Evolutionary conservation across 352 stramenopile species (phyloP).

Genomic region (Pythium brassicae): DNA sequence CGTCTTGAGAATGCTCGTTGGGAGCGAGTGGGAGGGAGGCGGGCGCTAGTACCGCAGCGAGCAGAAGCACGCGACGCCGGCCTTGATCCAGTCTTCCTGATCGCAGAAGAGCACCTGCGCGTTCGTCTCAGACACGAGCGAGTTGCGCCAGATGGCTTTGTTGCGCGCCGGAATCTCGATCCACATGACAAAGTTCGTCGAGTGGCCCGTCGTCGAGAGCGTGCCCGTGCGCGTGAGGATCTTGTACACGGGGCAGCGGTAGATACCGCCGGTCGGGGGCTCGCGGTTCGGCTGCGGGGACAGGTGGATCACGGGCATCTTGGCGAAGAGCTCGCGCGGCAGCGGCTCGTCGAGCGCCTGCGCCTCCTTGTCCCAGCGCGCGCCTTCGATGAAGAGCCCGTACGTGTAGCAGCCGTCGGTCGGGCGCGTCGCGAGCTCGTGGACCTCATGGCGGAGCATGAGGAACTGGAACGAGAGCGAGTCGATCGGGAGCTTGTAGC

Average conservation of each 20-base stretch:
- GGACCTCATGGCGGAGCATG: slow-evolving; percentile 55
- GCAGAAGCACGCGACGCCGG: slow-evolving; percentile 89
- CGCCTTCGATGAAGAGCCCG: slow-evolving; percentile 88
- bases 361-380: slow-evolving; percentile 66
- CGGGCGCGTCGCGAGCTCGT: slow-evolving; percentile 53
- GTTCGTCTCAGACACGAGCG: slow-evolving; percentile 89
- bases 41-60: slow-evolving; percentile 82
- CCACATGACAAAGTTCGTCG: slow-evolving; percentile 95
- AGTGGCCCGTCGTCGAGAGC: slow-evolving; percentile 89
- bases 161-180: slow-evolving; percentile 88
- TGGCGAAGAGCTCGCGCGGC: slow-evolving; percentile 87
- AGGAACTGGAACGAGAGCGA: slow-evolving; percentile 89
- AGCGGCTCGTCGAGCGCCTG: slow-evolving; percentile 71
- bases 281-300: slow-evolving; percentile 67
- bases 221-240: slow-evolving; percentile 86
- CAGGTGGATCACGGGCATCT: slow-evolving; percentile 80
- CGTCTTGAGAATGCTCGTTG: too few species aligned
- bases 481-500: slow-evolving; percentile 89
- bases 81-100: slow-evolving; percentile 92
- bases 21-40: too few species aligned
- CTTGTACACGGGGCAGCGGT: slow-evolving; percentile 92
- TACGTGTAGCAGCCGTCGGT: slow-evolving; percentile 85
- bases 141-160: slow-evolving; percentile 65
- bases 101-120: slow-evolving; percentile 78
- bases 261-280: slow-evolving; percentile 59